Base-by-base conservation (phyloP, 108 stramenopile species). In the Conticribra guillardii region DNA sequence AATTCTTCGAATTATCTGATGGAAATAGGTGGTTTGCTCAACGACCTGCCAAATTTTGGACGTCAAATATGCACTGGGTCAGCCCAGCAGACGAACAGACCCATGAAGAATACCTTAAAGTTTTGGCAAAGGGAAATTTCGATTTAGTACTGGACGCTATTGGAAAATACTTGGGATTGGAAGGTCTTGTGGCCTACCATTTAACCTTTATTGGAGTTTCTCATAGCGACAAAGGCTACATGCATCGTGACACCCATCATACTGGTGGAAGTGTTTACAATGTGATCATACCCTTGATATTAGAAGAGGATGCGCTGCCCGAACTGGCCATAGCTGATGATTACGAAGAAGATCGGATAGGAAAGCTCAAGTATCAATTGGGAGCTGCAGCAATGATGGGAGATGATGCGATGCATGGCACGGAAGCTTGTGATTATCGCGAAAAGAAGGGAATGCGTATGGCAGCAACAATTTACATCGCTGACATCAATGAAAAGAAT, bases 341-440 rank as follows among this genome's bases (percentile, higher is more conserved):
- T n/a, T 41, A 70, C 14, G 51, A 64, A 2, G 65, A 45, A 17
- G n/a, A 19, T 48, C 46, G 52, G 29, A 59, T 51, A 7, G 80
- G 67, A 21, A 59, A 77, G 16, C 47, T 73, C 19, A 76, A 82
- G n/a, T 75, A 86, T 26, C 48, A 61, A 41, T 68, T 80, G 1
- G 79, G 82, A 45, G 59, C 63, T 17, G 89, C 85, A 11, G 67
- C 82, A 30, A 68, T 86, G 57, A 69, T 90, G 58, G 89, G 89
- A 27, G 89, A 85, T 48, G 85, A 86, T 31, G 77, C 84, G 21
- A 47, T 70, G 34, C 89, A 90, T 34, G 86, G 84, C 5, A 90
- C 89, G 0, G 86, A 75, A 23, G 75, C 80, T 51, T 84, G 83
- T 63, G 83, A 87, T 58, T 90, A 90, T 70, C 79, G 86, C 11